These are phyloP conservation scores for Stentor roeselii DNA, from an alignment of 73 alveolate species.

Conservation along the genomic window DNA sequence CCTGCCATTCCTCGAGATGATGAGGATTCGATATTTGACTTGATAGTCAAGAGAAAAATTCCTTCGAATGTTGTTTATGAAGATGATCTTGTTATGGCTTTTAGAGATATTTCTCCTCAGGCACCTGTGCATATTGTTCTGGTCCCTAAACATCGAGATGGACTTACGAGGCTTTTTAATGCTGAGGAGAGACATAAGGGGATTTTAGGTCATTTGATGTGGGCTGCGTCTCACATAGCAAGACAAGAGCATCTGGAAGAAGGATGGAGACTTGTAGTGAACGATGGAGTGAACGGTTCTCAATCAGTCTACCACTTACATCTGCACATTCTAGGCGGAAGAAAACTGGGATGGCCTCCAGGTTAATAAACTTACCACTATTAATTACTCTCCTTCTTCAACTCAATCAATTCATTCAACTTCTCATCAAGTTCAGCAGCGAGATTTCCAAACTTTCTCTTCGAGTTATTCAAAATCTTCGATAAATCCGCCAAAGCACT, in stretches of 20 bases:
- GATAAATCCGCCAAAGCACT: too few species aligned
- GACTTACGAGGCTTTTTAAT: constrained; percentile 50
- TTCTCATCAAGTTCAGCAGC: too few species aligned
- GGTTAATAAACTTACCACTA: constrained; percentile 23
- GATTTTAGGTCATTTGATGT: constrained; percentile 63
- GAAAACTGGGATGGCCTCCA: constrained; percentile 95
- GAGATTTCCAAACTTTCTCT: too few species aligned
- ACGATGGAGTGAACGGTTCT: constrained; percentile 69
- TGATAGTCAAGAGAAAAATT: constrained; percentile 46
- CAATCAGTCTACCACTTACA: constrained; percentile 91
- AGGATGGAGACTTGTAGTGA: constrained; percentile 72
- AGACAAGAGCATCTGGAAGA: constrained; percentile 69
- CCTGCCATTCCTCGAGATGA: constrained; percentile 52
- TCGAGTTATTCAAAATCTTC: too few species aligned
- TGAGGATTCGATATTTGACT: constrained; percentile 58
- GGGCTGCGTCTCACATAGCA: constrained; percentile 66
- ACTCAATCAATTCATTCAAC: too few species aligned
- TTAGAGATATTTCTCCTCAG: constrained; percentile 67
- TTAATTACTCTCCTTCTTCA: too few species aligned
- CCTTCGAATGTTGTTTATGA: constrained; percentile 58
- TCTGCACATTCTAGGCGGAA: constrained; percentile 93
- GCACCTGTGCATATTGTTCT: constrained; percentile 73
- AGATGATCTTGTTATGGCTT: constrained; percentile 72
- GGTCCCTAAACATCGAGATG: constrained; percentile 71
- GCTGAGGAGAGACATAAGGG: constrained; percentile 56